These are phyloP conservation scores for Tetradesmus obliquus DNA, from an alignment of 139 green algal species.

Conservation along the genomic window DNA sequence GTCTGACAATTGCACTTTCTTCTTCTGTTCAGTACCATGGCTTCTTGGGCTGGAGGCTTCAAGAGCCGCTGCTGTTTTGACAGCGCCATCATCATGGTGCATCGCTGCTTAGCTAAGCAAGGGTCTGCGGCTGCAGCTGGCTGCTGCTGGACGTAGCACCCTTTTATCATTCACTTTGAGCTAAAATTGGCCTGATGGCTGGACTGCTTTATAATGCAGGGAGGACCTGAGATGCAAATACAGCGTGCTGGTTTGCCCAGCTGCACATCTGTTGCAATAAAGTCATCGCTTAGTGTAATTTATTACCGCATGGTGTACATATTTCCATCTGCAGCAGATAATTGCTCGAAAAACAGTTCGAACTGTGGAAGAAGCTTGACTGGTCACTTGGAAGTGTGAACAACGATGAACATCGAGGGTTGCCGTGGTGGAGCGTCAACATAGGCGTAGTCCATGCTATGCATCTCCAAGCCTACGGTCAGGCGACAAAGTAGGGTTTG, in stretches of 20 bases:
- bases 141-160: neutral
- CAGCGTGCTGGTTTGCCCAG: neutral
- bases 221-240: neutral
- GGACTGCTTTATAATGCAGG: neutral
- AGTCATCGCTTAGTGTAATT: too few relatives aligned
- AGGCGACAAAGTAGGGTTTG: neutral
- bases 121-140: neutral
- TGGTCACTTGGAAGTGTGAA: neutral
- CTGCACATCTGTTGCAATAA: neutral
- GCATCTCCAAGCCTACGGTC: too few relatives aligned
- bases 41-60: neutral
- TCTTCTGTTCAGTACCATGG: neutral
- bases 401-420: too few relatives aligned
- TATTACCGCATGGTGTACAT: too few relatives aligned
- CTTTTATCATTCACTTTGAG: neutral
- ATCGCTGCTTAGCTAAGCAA: neutral
- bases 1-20: neutral
- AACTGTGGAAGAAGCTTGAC: neutral
- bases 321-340: too few relatives aligned
- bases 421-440: too few relatives aligned
- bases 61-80: constrained; percentile 12
- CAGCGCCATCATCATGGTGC: neutral
- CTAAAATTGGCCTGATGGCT: neutral
- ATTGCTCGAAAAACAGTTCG: neutral
- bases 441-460: too few relatives aligned